A percentile compares a stretch with the other conserved stretches of the same genome.
Conservation (phyloP, 2,329 filamentous ascomycete species). For the Cryphonectria radicalis region DNA sequence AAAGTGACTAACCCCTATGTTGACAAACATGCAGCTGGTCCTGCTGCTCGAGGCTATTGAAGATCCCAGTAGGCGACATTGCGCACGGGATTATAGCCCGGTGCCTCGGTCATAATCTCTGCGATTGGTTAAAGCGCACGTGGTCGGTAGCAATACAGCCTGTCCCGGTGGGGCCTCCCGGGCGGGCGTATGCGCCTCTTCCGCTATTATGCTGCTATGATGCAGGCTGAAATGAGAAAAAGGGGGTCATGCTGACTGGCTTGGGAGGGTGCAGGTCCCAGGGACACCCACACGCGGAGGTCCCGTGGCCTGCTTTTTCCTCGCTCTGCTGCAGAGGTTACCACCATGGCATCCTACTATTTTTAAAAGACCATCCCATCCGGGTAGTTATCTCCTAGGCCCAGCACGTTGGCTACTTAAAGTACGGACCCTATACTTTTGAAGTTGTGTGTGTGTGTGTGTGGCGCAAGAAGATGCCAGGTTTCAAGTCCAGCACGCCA, state of each 20-base stretch:
- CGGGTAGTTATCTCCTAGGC: slow-evolving; percentile 1
- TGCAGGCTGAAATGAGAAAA: slow-evolving; percentile 1
- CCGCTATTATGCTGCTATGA: background rate
- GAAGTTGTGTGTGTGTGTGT: background rate
- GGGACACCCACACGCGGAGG: background rate
- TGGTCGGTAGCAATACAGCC: slow-evolving; percentile 3
- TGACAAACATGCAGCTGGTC: background rate
- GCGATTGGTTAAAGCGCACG: slow-evolving; percentile 4
- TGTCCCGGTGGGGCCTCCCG: background rate
- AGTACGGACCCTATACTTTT: background rate
- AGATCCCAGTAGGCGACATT: background rate
- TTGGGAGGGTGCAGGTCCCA: background rate
- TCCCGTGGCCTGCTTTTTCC: background rate
- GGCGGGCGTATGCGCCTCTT: background rate
- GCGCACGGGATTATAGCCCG: background rate
- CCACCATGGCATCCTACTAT: background rate
- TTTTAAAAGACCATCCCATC: background rate
- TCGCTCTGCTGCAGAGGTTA: background rate
- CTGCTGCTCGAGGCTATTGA: background rate
- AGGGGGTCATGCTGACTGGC: slow-evolving; percentile 1
- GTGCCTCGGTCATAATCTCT: background rate
- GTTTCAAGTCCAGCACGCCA: slow-evolving; percentile 1
- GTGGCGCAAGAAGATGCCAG: slow-evolving; percentile 4
- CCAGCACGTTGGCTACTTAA: background rate
- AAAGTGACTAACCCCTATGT: background rate